A percentile compares a stretch with the other conserved stretches of the same genome.
phyloP scores from a whole-genome alignment of 345 rosid genomes.

The Aurinia saxatilis region DNA sequence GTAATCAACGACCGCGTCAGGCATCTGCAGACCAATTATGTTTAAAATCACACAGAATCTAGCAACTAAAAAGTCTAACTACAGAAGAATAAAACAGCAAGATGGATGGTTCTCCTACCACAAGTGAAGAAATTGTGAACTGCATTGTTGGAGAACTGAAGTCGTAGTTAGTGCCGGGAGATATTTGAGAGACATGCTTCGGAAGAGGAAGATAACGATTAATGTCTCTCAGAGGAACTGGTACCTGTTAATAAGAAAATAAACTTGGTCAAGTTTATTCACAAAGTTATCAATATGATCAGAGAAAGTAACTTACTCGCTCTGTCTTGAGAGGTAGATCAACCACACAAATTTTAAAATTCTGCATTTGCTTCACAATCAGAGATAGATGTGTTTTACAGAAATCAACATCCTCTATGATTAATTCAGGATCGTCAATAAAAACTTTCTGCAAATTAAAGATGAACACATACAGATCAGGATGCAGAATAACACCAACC shows the following conservation, averaged over 20 bases:
- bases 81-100: background rate
- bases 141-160: conserved; percentile 69
- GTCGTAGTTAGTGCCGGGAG: conserved; percentile 86
- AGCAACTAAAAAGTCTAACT: background rate
- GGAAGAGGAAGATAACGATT: conserved; percentile 78
- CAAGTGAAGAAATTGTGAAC: conserved; percentile 81
- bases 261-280: background rate
- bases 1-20: conserved; percentile 92
- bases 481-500: background rate
- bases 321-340: conserved; percentile 55
- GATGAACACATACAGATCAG: background rate
- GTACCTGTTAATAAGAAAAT: conserved; percentile 35
- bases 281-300: background rate
- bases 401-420: conserved; percentile 87
- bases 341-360: conserved; percentile 59
- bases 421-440: conserved; percentile 39
- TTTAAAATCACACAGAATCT: background rate
- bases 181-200: conserved; percentile 58
- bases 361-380: conserved; percentile 51
- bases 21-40: conserved; percentile 52
- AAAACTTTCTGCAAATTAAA: conserved; percentile 49
- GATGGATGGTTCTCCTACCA: conserved; percentile 44
- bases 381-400: conserved; percentile 61
- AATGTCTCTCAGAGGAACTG: conserved; percentile 51
- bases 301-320: conserved; percentile 35